A percentile compares a stretch with the other conserved stretches of the same genome.
phyloP scores from a whole-genome alignment of 2,329 filamentous ascomycete species.

The Grosmannia clavigera region DNA sequence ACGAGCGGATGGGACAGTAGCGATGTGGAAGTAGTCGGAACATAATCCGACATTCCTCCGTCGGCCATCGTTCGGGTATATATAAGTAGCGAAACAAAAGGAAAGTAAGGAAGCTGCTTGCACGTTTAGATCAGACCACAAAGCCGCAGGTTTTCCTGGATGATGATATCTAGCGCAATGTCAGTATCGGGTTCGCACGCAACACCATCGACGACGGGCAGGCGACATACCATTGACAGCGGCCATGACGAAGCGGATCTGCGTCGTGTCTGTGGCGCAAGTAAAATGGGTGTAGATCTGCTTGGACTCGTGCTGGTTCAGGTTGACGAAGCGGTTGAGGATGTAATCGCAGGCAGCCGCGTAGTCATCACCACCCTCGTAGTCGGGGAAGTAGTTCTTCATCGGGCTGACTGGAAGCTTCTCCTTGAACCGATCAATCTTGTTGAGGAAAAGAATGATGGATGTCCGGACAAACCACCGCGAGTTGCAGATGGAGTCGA shows the following conservation, averaged over 20 bases:
- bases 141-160: slow-evolving; percentile 87
- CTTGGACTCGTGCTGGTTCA: slow-evolving; percentile 99
- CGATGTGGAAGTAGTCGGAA: background rate
- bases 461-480: slow-evolving; percentile 86
- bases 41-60: background rate
- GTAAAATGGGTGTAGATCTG: slow-evolving; percentile 99
- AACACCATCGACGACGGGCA: background rate
- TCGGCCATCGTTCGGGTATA: slow-evolving; percentile 5
- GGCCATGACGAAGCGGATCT: slow-evolving; percentile 99
- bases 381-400: slow-evolving; percentile 81
- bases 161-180: slow-evolving; percentile 74
- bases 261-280: slow-evolving; percentile 94
- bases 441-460: slow-evolving; percentile 82
- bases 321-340: slow-evolving; percentile 91
- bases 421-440: slow-evolving; percentile 81
- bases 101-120: slow-evolving; percentile 3
- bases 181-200: slow-evolving; percentile 25
- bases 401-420: slow-evolving; percentile 75
- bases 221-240: slow-evolving; percentile 77
- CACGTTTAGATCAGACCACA: slow-evolving; percentile 14
- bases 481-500: slow-evolving; percentile 80
- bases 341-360: slow-evolving; percentile 96
- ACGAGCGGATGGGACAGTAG: background rate
- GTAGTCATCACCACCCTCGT: slow-evolving; percentile 93
- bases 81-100: slow-evolving; percentile 3